Conservation (phyloP, 73 alveolate genomes). For the Symbiodinium natans region DNA sequence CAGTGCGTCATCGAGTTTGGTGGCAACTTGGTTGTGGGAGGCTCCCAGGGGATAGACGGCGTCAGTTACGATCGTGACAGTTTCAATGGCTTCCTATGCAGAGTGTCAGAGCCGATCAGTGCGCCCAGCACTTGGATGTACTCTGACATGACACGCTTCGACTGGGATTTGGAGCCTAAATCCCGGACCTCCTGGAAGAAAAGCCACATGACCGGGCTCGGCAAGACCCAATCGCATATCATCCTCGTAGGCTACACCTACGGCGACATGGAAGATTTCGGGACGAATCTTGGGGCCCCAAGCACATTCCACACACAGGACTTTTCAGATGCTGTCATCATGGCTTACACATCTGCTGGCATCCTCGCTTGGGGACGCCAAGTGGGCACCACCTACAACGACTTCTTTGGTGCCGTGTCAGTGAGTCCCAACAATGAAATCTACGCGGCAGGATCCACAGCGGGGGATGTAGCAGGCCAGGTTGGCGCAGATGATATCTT, state of each 20-base stretch:
- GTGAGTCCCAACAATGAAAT: background rate
- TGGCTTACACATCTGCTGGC: background rate
- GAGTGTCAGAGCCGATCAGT: background rate
- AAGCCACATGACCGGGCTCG: background rate
- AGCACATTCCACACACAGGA: background rate
- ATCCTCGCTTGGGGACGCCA: background rate
- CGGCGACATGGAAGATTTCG: conserved; percentile 9
- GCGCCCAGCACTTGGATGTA: conserved; percentile 4
- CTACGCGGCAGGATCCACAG: conserved; percentile 5
- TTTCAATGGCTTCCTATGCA: background rate
- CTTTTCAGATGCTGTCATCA: background rate
- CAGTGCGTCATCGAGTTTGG: background rate
- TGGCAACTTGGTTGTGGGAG: background rate
- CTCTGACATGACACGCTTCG: background rate
- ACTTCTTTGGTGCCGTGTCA: background rate
- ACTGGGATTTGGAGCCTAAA: background rate
- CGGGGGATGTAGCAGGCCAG: background rate
- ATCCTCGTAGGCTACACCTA: background rate
- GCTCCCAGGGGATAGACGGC: background rate
- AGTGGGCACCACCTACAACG: background rate
- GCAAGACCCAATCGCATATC: background rate
- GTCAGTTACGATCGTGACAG: background rate
- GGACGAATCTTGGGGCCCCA: background rate
- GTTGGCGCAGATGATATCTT: background rate
- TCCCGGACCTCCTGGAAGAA: background rate